Percentiles rank a stretch among this genome's conserved stretches.
phyloP scores from a whole-genome alignment of 257 asterid genomes.

The Solanum sejunctum region DNA sequence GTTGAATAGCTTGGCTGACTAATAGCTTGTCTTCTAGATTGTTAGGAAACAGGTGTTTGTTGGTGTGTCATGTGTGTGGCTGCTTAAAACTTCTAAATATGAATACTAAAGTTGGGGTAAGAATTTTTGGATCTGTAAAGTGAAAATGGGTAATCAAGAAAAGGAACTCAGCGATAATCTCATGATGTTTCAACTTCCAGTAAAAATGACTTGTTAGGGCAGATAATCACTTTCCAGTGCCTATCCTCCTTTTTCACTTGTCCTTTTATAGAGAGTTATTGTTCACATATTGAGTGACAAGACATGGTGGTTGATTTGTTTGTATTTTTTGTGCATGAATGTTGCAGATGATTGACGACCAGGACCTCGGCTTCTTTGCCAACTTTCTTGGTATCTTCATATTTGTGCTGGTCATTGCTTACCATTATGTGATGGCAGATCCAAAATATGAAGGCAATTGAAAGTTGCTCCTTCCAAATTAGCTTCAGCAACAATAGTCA shows the following conservation, averaged over 20 bases:
- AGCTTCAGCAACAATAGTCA: neutral
- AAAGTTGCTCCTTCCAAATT: slow-evolving; percentile 2
- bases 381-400: slow-evolving; percentile 87
- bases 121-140: neutral
- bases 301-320: neutral
- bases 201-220: neutral
- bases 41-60: neutral
- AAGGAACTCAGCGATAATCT: neutral
- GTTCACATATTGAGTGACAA: neutral
- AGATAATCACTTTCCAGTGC: neutral
- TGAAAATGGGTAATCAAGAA: neutral
- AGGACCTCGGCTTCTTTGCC: slow-evolving; percentile 96
- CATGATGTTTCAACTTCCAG: neutral
- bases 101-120: neutral
- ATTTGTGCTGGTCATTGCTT: slow-evolving; percentile 73
- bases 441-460: slow-evolving; percentile 87
- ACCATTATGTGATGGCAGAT: slow-evolving; percentile 88
- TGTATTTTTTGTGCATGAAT: neutral
- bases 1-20: no score
- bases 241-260: neutral
- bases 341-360: slow-evolving; percentile 88
- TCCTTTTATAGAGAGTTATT: neutral
- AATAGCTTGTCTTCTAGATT: neutral
- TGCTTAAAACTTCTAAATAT: neutral
- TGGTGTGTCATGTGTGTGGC: neutral